Evolutionary conservation across 176 grass and related monocot genomes (phyloP), one percentile per base, ranked within the genome.

Genomic region (Urochloa ruziziensis): DNA sequence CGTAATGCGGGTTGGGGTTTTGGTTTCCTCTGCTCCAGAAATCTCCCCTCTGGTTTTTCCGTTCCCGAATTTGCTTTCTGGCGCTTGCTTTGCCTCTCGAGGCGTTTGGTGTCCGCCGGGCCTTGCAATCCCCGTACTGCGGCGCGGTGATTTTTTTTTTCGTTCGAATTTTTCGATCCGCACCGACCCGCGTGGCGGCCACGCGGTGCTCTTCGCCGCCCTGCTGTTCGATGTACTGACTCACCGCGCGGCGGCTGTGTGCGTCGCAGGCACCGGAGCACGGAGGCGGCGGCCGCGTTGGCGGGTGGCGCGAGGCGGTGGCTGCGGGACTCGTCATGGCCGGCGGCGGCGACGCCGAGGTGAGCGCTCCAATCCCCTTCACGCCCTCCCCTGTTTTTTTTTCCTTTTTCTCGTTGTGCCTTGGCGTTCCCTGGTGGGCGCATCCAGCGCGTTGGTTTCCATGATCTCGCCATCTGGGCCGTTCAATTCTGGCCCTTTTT

Each of bases 271-370:
- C 10, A 54, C 30, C 14, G 68, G 42, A 57, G 48, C 44, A 15
- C 42, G 16, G 39, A 40, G 39, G 6, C 39, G 39, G 39, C 39
- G 6, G 39, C 39, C 39, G 44, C 4, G 77, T 77, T 11, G 82
- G 32, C 61, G 48, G 80, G 27, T 46, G 78, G 78, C 77, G 61
- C 83, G 18, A 62, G 89, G 59, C 74, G 84, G 84, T 82, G 80
- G 84, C 81, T 87, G 25, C 80, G 89, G 24, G 75, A 75, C 74
- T 80, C 84, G 2, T 35, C 77, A 13, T 58, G 76, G 61, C 69
- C 67, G 54, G 78, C 79, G 54, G 18, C 81, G 53, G 2, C 46
- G 81, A 21, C 80, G 80, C 13, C 63, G 61, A 71, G 80, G 89
- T 84, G 74, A 90, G 84, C 80, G 2, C 32, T 4, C 58, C 16